Evolutionary conservation across 345 rosid genomes (phyloP), one percentile per base, ranked within the genome.

Genomic region (Acer campestre): DNA sequence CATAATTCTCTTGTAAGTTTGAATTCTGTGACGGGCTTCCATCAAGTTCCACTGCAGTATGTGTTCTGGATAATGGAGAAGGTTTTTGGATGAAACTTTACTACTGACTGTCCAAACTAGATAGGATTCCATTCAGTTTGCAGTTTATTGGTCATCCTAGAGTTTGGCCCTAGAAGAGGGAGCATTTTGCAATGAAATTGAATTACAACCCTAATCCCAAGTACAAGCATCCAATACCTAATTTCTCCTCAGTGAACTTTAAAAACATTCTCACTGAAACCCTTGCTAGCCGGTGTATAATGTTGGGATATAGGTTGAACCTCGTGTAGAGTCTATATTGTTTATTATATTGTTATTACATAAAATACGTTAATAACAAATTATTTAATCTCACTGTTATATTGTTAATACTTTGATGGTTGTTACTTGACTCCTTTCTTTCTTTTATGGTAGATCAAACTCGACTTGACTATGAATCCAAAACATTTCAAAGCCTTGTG

Each of bases 401-500:
- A 4, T 27, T 51, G 9, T 51, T 14, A 20, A 8, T 67, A 12
- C 10, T 38, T 71, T 35, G 42, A 58, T n/a, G 23, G 6, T 61
- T 25, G 9, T 73, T 75, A 6, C 6, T 72, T 73, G 22, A 61
- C 66, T 65, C 18, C 31, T 40, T 66, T n/a, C 49, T 16, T 81
- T 77, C 76, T 77, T 67, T 3, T 29, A 14, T 10, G 46, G 81
- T 86, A 91, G 97, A 86, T 81, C 94, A 90, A 86, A 78, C 80
- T 76, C 77, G 56, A 38, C 83, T 91, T 68, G 92, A 90, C 18
- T 85, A 70, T 78, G 95, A 90, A 64, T 82, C 90, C 2, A 90
- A 94, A 75, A 91, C 87, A 81, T 79, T 90, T 22, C 94, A 90
- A 79, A 92, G 98, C 86, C 83, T 81, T 67, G 86, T 94, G 31